Base-by-base conservation (phyloP, 2,329 filamentous ascomycete species). In the Aspergillus awamori region DNA sequence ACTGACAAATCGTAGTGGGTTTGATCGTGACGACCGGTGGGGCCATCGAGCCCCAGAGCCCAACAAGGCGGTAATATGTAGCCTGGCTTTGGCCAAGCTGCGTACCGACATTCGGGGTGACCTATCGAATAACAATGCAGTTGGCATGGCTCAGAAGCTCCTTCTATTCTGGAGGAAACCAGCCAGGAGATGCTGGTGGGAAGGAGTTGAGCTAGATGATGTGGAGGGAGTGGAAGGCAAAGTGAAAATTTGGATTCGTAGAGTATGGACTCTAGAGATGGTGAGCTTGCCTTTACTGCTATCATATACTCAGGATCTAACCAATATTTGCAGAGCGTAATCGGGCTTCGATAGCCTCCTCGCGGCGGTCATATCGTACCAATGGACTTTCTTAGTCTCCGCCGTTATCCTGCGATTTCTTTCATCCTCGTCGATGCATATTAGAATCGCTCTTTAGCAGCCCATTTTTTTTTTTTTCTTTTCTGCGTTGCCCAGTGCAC, bases 191-290 rank as follows among this genome's bases (percentile, higher is more conserved):
- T 99, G 95, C 82, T 99, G 95, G 95, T 99, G 95, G 95, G 95
- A 99, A 77, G 95, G 95, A 24, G 90, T 99, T 39, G 93, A 98
- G 76, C 83, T 99, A 48, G 87, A 95, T 17, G 84, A 91, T 66
- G 91, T 99, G 11, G 92, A 96, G 54, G 95, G 95, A 13, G 90
- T 98, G 7, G 87, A 96, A 55, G 94, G 93, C 56, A 92, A 89
- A 75, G 84, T 99, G 68, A 99, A 99, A 80, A 93, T 99, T 61
- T 99, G 95, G 95, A 98, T 99, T 75, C 86, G 95, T 73, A 87
- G 95, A 71, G 95, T 99, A 62, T 99, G 95, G 95, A 99, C 95
- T 62, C 84, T 99, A 61, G 95, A 99, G 83, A 99, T 99, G 87
- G 87, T 88, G 77, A 75, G 82, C 45, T 8, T 58, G 45, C 45